phyloP scores from a whole-genome alignment of 805 yeast species.

The Yamadazyma sp. region DNA sequence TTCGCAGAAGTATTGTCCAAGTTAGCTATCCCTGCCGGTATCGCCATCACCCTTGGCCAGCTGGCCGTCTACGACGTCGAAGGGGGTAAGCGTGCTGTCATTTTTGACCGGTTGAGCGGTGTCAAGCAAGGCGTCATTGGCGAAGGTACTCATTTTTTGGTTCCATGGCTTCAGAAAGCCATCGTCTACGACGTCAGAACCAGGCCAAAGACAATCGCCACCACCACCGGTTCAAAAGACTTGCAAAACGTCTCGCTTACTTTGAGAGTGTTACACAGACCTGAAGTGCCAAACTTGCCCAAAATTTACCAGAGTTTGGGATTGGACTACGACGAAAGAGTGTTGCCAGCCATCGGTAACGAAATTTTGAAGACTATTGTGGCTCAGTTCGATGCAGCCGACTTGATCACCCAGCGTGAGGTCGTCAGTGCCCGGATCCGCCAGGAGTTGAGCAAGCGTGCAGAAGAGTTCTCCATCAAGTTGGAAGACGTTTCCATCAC shows the following conservation, averaged over 20 bases:
- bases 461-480: constrained; percentile 83
- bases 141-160: constrained; percentile 92
- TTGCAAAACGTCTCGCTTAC: constrained; percentile 94
- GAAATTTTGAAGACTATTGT: constrained; percentile 88
- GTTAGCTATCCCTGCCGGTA: constrained; percentile 71
- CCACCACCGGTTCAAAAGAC: constrained; percentile 96
- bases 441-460: constrained; percentile 79
- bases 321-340: constrained; percentile 91
- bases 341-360: constrained; percentile 87
- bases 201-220: constrained; percentile 88
- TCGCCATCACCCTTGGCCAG: constrained; percentile 69
- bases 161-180: constrained; percentile 96
- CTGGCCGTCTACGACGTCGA: constrained; percentile 89
- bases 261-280: constrained; percentile 89
- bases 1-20: constrained; percentile 36
- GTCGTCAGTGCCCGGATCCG: constrained; percentile 87
- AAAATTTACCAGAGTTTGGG: constrained; percentile 88
- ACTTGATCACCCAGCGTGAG: constrained; percentile 95
- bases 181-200: constrained; percentile 90
- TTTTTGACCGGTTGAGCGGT: constrained; percentile 89
- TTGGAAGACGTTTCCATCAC: constrained; percentile 97
- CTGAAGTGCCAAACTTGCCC: constrained; percentile 82
- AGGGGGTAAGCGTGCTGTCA: constrained; percentile 95
- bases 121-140: constrained; percentile 87
- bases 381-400: constrained; percentile 95